These are phyloP conservation scores for Emericellopsis cladophorae DNA, from an alignment of 2,329 filamentous ascomycete species.

Conservation along the genomic window DNA sequence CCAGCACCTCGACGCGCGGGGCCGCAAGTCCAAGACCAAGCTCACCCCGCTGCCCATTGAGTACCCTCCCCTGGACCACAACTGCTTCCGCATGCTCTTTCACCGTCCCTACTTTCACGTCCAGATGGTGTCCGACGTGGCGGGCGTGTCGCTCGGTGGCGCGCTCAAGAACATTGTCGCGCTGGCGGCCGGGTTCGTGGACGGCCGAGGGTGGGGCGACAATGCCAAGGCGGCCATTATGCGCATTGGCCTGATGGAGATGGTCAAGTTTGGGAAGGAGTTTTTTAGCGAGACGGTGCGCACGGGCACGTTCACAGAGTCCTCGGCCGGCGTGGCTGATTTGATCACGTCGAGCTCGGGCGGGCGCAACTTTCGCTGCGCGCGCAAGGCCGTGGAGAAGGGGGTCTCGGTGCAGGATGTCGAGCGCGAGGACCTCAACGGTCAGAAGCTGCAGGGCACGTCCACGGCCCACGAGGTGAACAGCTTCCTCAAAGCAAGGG, in stretches of 20 bases:
- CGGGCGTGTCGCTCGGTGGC: constrained; percentile 85
- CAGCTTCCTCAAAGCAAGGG: constrained; percentile 69
- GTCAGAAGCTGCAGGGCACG: constrained; percentile 92
- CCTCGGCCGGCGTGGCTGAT: constrained; percentile 89
- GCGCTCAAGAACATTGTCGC: constrained; percentile 97
- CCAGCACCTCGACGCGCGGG: constrained; percentile 57
- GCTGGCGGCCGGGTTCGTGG: constrained; percentile 85
- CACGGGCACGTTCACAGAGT: constrained; percentile 86
- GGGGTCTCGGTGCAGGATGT: constrained; percentile 75
- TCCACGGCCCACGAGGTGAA: constrained; percentile 87
- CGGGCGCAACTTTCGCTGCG: constrained; percentile 88
- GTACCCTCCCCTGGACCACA: constrained; percentile 78
- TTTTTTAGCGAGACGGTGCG: constrained; percentile 81
- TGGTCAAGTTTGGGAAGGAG: constrained; percentile 88
- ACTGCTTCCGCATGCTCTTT: constrained; percentile 74
- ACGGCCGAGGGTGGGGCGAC: constrained; percentile 93
- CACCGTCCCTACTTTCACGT: constrained; percentile 97
- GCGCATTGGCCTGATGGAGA: constrained; percentile 89
- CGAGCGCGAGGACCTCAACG: constrained; percentile 81
- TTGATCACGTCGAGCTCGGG: constrained; percentile 88
- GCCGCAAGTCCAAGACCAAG: constrained; percentile 52
- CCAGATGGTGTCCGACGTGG: constrained; percentile 86
- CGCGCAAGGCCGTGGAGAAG: constrained; percentile 73
- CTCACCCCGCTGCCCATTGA: constrained; percentile 67
- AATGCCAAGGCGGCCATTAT: constrained; percentile 98